These are phyloP conservation scores for Ophiostoma sp. DNA, from an alignment of 2,329 filamentous ascomycete species.

Conservation along the genomic window DNA sequence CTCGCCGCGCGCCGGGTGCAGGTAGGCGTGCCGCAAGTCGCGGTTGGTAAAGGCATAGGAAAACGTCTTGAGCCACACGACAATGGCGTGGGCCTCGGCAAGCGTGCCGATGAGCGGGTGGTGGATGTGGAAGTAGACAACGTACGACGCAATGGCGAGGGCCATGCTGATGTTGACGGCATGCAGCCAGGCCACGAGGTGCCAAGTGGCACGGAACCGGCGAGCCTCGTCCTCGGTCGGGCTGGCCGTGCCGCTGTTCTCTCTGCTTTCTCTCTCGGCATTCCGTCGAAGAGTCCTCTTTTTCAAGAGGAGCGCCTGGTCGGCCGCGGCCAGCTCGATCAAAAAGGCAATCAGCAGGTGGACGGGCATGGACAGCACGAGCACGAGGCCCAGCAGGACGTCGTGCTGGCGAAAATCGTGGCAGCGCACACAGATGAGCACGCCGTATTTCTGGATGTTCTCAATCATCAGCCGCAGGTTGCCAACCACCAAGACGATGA, in stretches of 20 bases:
- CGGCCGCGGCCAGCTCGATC: conserved; percentile 78
- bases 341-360: conserved; percentile 86
- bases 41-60: conserved; percentile 97
- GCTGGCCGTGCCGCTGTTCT: conserved; percentile 39
- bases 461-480: conserved; percentile 94
- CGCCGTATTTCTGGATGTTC: conserved; percentile 97
- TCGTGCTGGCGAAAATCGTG: conserved; percentile 82
- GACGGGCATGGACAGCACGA: conserved; percentile 84
- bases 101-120: conserved; percentile 91
- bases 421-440: conserved; percentile 84
- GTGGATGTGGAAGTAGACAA: conserved; percentile 86
- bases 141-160: conserved; percentile 71
- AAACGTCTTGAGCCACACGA: conserved; percentile 93
- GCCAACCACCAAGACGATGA: conserved; percentile 85
- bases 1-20: conserved; percentile 66
- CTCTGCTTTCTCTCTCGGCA: background rate
- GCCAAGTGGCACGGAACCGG: conserved; percentile 72
- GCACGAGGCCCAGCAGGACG: conserved; percentile 64
- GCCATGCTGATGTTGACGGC: conserved; percentile 77
- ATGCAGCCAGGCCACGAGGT: conserved; percentile 72
- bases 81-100: conserved; percentile 83
- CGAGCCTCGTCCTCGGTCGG: conserved; percentile 57
- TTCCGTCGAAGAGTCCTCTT: conserved; percentile 39
- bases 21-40: conserved; percentile 83
- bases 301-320: conserved; percentile 66